Base-by-base conservation (phyloP, 495 filamentous ascomycete genomes). In the Trichoderma erinaceum region DNA sequence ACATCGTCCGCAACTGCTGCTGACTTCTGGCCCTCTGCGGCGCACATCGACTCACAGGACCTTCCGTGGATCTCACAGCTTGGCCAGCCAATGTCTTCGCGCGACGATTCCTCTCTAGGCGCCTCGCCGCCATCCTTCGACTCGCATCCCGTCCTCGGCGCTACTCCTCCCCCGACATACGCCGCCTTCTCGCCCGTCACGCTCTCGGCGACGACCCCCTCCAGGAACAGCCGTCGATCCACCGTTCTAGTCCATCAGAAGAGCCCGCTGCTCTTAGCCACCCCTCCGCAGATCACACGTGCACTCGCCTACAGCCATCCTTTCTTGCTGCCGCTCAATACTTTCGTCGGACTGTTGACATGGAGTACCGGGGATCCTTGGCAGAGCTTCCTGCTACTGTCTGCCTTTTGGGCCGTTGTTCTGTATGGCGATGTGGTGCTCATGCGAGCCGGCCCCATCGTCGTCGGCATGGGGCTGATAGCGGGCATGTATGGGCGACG, bases 171-270 rank as follows among this genome's bases (percentile, higher is more conserved):
- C 64, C 69, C 73, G 63, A 77, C 76, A 25, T 76, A 75, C 67
- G 75, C 78, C 56, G 65, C 73, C 68, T 99, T 99, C 81, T 92
- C 94, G 32, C 93, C 95, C 41, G 84, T 86, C 25, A 92, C 90
- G 61, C 84, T 90, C 64, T 87, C 88, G 11, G 43, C 56, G 83
- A 87, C 74, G 64, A 72, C 76, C 38, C 43, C 75, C 58, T 69
- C 74, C 61, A 76, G 73, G 66, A 84, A 85, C 16, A 86, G 89
- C 29, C 87, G 92, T 68, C 87, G 92, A 63, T 94, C 91, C 48
- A 95, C 92, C 68, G 91, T 98, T 71, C 87, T 98, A 66, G 93
- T 99, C 1, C 93, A 98, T 77, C 93, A 95, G 75, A 99, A 98
- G 78, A 96, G 91, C 4, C 95, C 96, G 23, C 80, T 99, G 29